phyloP scores from a whole-genome alignment of 2,329 filamentous ascomycete genomes.

The Cladosporium sp. region DNA sequence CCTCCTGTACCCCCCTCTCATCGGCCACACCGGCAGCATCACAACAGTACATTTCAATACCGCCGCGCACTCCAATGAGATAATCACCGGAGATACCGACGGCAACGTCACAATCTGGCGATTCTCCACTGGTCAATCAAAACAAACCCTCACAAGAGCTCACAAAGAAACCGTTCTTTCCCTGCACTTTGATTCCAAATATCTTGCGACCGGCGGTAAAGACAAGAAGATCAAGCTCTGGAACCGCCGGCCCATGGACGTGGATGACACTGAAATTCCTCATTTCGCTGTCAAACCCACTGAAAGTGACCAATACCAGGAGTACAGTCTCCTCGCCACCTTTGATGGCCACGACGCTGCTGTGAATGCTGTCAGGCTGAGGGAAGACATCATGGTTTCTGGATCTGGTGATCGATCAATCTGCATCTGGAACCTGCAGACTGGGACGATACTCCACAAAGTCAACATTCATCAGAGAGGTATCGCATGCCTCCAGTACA shows the following conservation, averaged over 20 bases:
- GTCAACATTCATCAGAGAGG: constrained; percentile 4
- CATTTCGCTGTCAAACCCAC: not conserved
- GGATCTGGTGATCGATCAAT: constrained; percentile 19
- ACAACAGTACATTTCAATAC: constrained; percentile 20
- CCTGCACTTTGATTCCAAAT: constrained; percentile 19
- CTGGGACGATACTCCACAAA: constrained; percentile 9
- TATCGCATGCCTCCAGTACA: constrained; percentile 12
- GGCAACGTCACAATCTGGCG: constrained; percentile 27
- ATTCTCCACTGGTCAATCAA: constrained; percentile 22
- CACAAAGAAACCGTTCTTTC: constrained; percentile 17
- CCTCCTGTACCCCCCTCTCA: not conserved
- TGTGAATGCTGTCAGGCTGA: constrained; percentile 21
- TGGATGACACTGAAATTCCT: not conserved
- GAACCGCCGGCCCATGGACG: constrained; percentile 12
- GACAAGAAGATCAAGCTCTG: constrained; percentile 23
- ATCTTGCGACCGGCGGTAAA: constrained; percentile 21
- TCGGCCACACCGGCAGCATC: constrained; percentile 17
- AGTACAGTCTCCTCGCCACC: constrained; percentile 8
- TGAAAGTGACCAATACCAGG: not conserved
- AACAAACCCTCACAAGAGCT: constrained; percentile 4
- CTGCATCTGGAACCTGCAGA: constrained; percentile 15
- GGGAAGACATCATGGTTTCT: constrained; percentile 5
- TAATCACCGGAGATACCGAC: constrained; percentile 28
- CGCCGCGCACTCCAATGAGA: constrained; percentile 18
- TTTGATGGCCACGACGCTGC: constrained; percentile 17